Percentiles rank a stretch among this genome's conserved stretches.
These are phyloP conservation scores for Colletotrichum caudatum DNA, from an alignment of 2,329 filamentous ascomycete genomes.

Conservation along the genomic window DNA sequence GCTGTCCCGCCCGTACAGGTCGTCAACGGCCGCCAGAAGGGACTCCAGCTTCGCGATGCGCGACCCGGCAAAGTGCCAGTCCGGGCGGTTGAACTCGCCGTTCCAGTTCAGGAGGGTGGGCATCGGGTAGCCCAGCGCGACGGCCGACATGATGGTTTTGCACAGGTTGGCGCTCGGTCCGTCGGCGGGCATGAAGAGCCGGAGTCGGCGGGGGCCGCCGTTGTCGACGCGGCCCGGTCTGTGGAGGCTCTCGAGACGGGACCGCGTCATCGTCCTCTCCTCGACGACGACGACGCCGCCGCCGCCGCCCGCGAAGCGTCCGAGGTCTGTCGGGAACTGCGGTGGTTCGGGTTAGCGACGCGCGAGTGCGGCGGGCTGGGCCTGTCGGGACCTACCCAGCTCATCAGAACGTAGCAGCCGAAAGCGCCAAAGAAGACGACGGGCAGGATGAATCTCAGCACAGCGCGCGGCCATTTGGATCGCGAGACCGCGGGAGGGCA, in stretches of 20 bases:
- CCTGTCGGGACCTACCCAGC: not conserved
- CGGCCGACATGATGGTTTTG: conserved; percentile 54
- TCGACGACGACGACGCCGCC: too few relatives aligned
- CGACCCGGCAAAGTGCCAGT: conserved; percentile 54
- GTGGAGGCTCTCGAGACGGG: conserved; percentile 15
- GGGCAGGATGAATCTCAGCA: conserved; percentile 8
- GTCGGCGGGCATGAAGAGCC: conserved; percentile 55
- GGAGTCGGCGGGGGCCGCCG: conserved; percentile 46
- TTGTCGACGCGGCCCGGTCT: not conserved
- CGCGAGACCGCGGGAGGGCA: not conserved
- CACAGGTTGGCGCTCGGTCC: conserved; percentile 53
- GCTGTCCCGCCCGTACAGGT: conserved; percentile 44
- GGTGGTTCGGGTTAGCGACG: not conserved
- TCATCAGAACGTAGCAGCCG: not conserved
- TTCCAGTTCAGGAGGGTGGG: conserved; percentile 54
- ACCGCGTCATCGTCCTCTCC: conserved; percentile 2
- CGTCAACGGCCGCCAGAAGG: conserved; percentile 48
- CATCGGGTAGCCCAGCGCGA: conserved; percentile 54
- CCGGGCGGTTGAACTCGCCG: conserved; percentile 52
- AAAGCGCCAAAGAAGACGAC: conserved; percentile 7
- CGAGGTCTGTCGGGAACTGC: conserved; percentile 10
- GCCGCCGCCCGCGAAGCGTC: not conserved
- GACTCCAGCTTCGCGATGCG: conserved; percentile 55
- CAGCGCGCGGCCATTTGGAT: not conserved
- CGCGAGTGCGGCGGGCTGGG: too few relatives aligned